Evolutionary conservation across 1,284 basidiomycete species (phyloP).

Genomic region (Melampsora medusae): DNA sequence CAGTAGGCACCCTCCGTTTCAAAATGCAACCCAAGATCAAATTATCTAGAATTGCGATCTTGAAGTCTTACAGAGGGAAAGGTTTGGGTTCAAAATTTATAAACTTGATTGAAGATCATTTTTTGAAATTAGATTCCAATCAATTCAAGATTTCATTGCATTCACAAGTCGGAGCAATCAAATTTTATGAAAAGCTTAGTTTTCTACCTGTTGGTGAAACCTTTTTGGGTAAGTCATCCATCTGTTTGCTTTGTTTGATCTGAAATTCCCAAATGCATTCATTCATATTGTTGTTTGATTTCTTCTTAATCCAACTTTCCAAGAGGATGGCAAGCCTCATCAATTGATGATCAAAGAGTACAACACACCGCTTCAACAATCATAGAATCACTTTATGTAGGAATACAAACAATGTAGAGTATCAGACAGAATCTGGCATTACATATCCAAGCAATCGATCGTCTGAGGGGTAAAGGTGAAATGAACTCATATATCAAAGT

Average conservation of each 20-base stretch:
- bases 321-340: conserved; percentile 2
- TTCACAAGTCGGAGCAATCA: background rate
- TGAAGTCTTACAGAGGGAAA: background rate
- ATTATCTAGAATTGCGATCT: conserved; percentile 1
- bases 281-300: background rate
- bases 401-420: too few relatives aligned
- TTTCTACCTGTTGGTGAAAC: background rate
- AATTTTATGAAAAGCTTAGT: background rate
- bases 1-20: background rate
- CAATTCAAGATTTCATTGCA: background rate
- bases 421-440: too few relatives aligned
- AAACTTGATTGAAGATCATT: background rate
- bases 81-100: background rate
- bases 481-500: too few relatives aligned
- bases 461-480: too few relatives aligned
- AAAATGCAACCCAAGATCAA: background rate
- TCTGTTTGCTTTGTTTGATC: too few relatives aligned
- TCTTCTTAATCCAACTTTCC: background rate
- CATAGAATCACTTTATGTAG: too few relatives aligned
- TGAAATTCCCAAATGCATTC: background rate
- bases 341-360: conserved; percentile 5
- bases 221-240: background rate
- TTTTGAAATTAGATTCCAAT: background rate
- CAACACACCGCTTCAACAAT: too few relatives aligned
- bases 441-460: too few relatives aligned